Conservation (phyloP, 768 basidiomycete species). For the Lentinula raphanica region DNA sequence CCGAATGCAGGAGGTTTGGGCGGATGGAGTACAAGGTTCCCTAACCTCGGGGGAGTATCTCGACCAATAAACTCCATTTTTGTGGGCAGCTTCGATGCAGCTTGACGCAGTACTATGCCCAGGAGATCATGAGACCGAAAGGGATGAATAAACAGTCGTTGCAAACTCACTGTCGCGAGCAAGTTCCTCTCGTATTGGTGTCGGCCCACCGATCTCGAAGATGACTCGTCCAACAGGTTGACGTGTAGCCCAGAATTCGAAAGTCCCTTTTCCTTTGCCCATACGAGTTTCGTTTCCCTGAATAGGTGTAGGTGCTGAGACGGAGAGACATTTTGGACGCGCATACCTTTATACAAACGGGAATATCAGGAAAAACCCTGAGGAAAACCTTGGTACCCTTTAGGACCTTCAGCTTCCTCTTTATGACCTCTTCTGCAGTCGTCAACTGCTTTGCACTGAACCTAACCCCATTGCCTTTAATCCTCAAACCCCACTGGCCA, state of each 20-base stretch:
- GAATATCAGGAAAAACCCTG: conserved; percentile 93
- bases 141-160: not conserved
- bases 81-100: conserved; percentile 83
- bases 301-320: not conserved
- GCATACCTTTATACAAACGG: conserved; percentile 91
- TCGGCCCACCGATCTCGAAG: conserved; percentile 83
- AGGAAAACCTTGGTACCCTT: conserved; percentile 86
- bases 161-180: conserved; percentile 75
- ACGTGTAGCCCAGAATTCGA: conserved; percentile 97
- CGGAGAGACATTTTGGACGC: not conserved
- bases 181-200: conserved; percentile 84
- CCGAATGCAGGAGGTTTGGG: not conserved
- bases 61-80: conserved; percentile 81
- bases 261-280: conserved; percentile 98
- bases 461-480: conserved; percentile 75
- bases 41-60: conserved; percentile 66
- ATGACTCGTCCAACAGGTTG: conserved; percentile 87
- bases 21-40: conserved; percentile 29
- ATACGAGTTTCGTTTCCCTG: conserved; percentile 98
- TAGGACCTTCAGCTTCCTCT: conserved; percentile 82
- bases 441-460: conserved; percentile 87
- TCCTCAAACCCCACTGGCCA: conserved; percentile 89
- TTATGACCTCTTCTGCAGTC: conserved; percentile 82
- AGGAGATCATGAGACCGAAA: conserved; percentile 1
- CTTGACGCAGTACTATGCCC: conserved; percentile 72